phyloP scores from a whole-genome alignment of 805 yeast genomes.

The Zygosaccharomyces bisporus region DNA sequence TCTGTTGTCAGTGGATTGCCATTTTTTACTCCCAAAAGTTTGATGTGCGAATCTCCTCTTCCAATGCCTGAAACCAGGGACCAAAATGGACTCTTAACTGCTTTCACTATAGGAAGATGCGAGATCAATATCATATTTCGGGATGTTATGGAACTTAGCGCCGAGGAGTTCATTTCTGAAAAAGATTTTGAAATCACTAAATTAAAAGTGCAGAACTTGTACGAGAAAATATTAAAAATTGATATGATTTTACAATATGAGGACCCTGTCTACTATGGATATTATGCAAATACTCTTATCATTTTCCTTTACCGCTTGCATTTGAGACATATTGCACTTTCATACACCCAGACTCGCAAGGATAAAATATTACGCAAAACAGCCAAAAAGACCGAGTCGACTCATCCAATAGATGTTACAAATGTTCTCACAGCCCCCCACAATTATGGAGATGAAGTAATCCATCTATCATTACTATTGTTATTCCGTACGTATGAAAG shows the following conservation, averaged over 20 bases:
- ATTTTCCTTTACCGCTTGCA: constrained; percentile 29
- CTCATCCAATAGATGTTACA: constrained; percentile 13
- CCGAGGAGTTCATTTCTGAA: constrained; percentile 8
- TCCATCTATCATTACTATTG: constrained; percentile 23
- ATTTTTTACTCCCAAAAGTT: constrained; percentile 18
- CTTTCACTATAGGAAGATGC: constrained; percentile 28
- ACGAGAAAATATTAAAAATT: constrained; percentile 15
- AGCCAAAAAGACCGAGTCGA: constrained; percentile 5
- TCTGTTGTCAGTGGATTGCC: constrained; percentile 32
- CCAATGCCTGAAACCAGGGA: constrained; percentile 5
- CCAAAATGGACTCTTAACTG: constrained; percentile 12
- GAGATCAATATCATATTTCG: constrained; percentile 22
- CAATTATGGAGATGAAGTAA: constrained; percentile 18
- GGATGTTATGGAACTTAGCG: constrained; percentile 22
- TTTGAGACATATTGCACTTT: constrained; percentile 24
- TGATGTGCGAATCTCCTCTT: constrained; percentile 15
- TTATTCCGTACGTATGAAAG: constrained; percentile 27
- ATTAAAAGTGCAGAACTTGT: constrained; percentile 11
- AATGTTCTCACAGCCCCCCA: constrained; percentile 18
- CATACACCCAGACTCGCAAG: constrained; percentile 12
- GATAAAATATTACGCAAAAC: constrained; percentile 16
- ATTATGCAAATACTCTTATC: constrained; percentile 25
- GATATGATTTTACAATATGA: constrained; percentile 10
- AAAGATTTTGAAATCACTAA: constrained; percentile 8
- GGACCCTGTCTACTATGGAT: constrained; percentile 13